Conservation (phyloP, 306 rosid species). For the Calophaca sinica region DNA sequence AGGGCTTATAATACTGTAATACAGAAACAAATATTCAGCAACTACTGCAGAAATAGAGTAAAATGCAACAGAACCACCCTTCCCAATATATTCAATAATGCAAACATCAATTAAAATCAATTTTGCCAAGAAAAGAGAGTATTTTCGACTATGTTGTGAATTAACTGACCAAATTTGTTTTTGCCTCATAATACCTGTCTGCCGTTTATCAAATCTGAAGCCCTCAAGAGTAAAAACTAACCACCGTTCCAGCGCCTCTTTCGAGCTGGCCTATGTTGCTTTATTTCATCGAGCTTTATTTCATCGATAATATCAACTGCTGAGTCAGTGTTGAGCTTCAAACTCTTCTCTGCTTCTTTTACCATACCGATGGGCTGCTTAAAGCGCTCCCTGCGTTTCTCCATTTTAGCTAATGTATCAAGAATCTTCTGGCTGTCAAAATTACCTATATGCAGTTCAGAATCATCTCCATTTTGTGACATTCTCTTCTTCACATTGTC, state of each 20-base stretch:
- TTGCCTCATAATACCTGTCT: slow-evolving; percentile 16
- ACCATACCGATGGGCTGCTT: slow-evolving; percentile 61
- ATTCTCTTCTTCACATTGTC: slow-evolving; percentile 40
- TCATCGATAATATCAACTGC: slow-evolving; percentile 43
- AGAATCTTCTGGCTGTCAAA: slow-evolving; percentile 65
- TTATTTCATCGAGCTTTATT: slow-evolving; percentile 49
- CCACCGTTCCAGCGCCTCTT: slow-evolving; percentile 70
- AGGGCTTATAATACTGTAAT: no score
- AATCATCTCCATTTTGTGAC: slow-evolving; percentile 32
- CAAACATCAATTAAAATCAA: slow-evolving; percentile 10
- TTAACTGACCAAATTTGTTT: slow-evolving; percentile 11
- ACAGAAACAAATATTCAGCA: no score
- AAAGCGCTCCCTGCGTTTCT: slow-evolving; percentile 84
- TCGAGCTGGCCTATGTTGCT: slow-evolving; percentile 68
- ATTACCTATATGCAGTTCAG: slow-evolving; percentile 37
- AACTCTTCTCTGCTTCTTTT: slow-evolving; percentile 57
- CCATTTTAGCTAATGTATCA: slow-evolving; percentile 75
- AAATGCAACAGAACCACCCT: not conserved
- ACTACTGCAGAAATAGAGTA: not conserved
- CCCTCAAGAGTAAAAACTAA: slow-evolving; percentile 36
- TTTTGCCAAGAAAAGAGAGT: not conserved
- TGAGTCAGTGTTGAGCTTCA: slow-evolving; percentile 49
- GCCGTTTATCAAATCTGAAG: not conserved
- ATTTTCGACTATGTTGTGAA: slow-evolving; percentile 1
- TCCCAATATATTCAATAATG: slow-evolving; percentile 17